phyloP scores from a whole-genome alignment of 1,284 basidiomycete genomes.

The Sporisorium sorghi region DNA sequence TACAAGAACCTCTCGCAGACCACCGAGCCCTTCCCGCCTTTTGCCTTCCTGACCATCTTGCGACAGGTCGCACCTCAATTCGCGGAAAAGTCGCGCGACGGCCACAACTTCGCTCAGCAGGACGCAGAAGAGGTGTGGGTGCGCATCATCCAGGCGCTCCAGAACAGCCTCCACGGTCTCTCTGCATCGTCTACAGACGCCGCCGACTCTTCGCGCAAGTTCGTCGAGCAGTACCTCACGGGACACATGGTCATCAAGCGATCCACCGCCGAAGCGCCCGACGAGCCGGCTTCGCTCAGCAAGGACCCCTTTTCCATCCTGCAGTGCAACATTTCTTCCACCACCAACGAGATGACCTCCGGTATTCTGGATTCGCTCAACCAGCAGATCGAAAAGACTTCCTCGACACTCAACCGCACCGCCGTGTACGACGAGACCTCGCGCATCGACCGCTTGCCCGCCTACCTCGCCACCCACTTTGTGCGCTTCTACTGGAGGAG shows the following conservation, averaged over 20 bases:
- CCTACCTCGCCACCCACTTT: slow-evolving; percentile 87
- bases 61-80: slow-evolving; percentile 90
- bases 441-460: slow-evolving; percentile 84
- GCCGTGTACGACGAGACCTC: slow-evolving; percentile 87
- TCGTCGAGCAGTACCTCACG: slow-evolving; percentile 87
- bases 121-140: slow-evolving; percentile 97
- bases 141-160: slow-evolving; percentile 82
- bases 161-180: slow-evolving; percentile 72
- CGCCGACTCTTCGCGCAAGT: slow-evolving; percentile 67
- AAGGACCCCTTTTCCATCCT: slow-evolving; percentile 86
- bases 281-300: slow-evolving; percentile 78
- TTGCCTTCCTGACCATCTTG: slow-evolving; percentile 77
- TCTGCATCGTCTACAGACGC: slow-evolving; percentile 13
- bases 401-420: slow-evolving; percentile 80
- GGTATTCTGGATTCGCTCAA: slow-evolving; percentile 87
- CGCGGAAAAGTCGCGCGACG: slow-evolving; percentile 75
- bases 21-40: slow-evolving; percentile 81
- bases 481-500: slow-evolving; percentile 94
- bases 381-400: slow-evolving; percentile 86
- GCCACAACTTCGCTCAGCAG: slow-evolving; percentile 81
- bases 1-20: slow-evolving; percentile 81
- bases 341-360: slow-evolving; percentile 88
- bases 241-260: slow-evolving; percentile 82
- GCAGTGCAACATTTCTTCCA: slow-evolving; percentile 87
- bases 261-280: slow-evolving; percentile 76